Conservation (phyloP, 441 rosid species). For the Daphne laureola region DNA sequence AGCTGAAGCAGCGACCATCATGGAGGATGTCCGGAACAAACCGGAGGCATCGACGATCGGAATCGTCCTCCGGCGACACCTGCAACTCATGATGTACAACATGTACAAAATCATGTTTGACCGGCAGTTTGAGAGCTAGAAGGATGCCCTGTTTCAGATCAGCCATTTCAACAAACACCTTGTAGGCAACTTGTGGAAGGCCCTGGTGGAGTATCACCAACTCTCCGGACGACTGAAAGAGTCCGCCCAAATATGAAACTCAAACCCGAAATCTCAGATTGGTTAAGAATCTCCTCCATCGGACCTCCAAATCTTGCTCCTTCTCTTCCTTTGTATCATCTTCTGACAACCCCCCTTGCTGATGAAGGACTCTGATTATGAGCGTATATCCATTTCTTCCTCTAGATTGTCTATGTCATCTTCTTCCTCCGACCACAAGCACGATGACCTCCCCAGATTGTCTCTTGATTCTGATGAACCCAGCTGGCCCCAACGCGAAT, state of each 20-base stretch:
- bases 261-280: no score
- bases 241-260: no score
- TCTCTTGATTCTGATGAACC: constrained; percentile 84
- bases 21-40: constrained; percentile 70
- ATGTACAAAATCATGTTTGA: constrained; percentile 94
- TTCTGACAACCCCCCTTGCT: constrained; percentile 29
- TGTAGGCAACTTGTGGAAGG: no score
- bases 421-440: constrained; percentile 9
- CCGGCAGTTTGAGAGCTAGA: constrained; percentile 67
- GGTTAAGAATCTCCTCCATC: no score
- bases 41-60: constrained; percentile 66
- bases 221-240: no score
- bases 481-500: constrained; percentile 16
- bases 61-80: constrained; percentile 52
- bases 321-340: constrained; percentile 24
- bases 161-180: no score
- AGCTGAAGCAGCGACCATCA: constrained; percentile 61
- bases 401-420: constrained; percentile 10
- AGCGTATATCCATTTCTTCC: no score
- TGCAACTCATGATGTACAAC: constrained; percentile 94
- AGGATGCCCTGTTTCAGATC: constrained; percentile 79
- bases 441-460: constrained; percentile 36
- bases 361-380: no score
- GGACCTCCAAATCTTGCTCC: constrained; percentile 42
- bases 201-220: no score